These are phyloP conservation scores for Lentinula lateritia DNA, from an alignment of 768 basidiomycete species.

Conservation along the genomic window DNA sequence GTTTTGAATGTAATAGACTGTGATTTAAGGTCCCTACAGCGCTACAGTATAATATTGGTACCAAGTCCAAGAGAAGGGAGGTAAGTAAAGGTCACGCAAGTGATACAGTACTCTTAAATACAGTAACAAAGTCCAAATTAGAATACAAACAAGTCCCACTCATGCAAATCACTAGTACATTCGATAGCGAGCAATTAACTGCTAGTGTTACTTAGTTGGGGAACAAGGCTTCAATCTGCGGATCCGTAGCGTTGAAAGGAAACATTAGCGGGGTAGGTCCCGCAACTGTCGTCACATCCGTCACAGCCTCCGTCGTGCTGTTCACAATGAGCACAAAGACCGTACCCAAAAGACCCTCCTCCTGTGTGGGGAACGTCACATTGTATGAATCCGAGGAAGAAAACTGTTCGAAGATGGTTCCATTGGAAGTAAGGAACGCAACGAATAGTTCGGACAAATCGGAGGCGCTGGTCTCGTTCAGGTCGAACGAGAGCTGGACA, in stretches of 20 bases:
- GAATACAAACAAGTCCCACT: no score
- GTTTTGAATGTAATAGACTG: no score
- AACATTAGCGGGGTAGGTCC: slow-evolving; percentile 22
- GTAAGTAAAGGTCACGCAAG: no score
- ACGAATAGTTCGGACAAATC: slow-evolving; percentile 20
- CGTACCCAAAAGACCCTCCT: slow-evolving; percentile 19
- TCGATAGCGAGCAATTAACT: no score
- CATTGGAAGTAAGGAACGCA: slow-evolving; percentile 26
- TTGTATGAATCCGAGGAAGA: background rate
- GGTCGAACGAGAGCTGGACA: slow-evolving; percentile 12
- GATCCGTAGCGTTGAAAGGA: slow-evolving; percentile 2
- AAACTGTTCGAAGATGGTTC: slow-evolving; percentile 24
- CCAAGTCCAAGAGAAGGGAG: no score
- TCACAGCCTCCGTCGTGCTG: slow-evolving; percentile 17
- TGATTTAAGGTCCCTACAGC: no score
- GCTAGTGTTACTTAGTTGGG: background rate
- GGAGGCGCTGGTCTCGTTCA: background rate
- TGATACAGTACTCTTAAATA: no score
- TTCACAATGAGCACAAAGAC: slow-evolving; percentile 31
- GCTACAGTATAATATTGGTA: no score
- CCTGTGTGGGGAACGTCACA: slow-evolving; percentile 17
- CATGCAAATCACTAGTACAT: no score
- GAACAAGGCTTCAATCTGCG: background rate
- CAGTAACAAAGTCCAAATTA: no score
- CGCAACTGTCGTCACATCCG: slow-evolving; percentile 34